A percentile compares a stretch with the other conserved stretches of the same genome.
Conservation (phyloP, 108 stramenopile species). For the Nitzschia putrida region DNA sequence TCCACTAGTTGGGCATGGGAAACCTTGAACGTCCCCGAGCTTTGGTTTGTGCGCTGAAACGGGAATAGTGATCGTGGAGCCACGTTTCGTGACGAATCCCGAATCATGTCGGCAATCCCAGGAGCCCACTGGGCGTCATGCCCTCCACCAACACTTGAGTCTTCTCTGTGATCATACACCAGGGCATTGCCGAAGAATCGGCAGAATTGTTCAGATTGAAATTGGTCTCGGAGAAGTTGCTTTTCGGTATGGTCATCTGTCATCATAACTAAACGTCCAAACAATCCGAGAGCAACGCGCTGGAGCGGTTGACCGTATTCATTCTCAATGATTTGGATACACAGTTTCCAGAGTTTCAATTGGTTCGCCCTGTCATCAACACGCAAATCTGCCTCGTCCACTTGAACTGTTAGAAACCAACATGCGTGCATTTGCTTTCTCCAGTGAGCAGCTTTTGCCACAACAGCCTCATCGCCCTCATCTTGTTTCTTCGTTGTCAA, state of each 20-base stretch:
- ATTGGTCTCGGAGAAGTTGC: conserved; percentile 36
- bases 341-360: conserved; percentile 56
- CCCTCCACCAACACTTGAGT: conserved; percentile 81
- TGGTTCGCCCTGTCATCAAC: conserved; percentile 25
- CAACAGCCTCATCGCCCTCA: conserved; percentile 43
- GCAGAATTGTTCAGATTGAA: conserved; percentile 59
- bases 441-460: conserved; percentile 72
- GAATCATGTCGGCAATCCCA: conserved; percentile 85
- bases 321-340: conserved; percentile 69
- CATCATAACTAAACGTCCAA: conserved; percentile 67
- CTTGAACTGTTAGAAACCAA: conserved; percentile 72
- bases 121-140: conserved; percentile 84
- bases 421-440: conserved; percentile 75
- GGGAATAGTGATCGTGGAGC: conserved; percentile 78
- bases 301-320: conserved; percentile 85
- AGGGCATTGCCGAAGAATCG: conserved; percentile 69
- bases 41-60: conserved; percentile 77
- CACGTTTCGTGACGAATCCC: conserved; percentile 72
- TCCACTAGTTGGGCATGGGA: conserved; percentile 77
- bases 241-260: conserved; percentile 22
- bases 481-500: conserved; percentile 41
- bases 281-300: conserved; percentile 76
- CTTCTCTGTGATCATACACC: conserved; percentile 83
- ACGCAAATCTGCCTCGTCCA: conserved; percentile 66
- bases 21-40: conserved; percentile 74